These are phyloP conservation scores for Pyrenophora graminea DNA, from an alignment of 2,329 filamentous ascomycete genomes.

Conservation along the genomic window DNA sequence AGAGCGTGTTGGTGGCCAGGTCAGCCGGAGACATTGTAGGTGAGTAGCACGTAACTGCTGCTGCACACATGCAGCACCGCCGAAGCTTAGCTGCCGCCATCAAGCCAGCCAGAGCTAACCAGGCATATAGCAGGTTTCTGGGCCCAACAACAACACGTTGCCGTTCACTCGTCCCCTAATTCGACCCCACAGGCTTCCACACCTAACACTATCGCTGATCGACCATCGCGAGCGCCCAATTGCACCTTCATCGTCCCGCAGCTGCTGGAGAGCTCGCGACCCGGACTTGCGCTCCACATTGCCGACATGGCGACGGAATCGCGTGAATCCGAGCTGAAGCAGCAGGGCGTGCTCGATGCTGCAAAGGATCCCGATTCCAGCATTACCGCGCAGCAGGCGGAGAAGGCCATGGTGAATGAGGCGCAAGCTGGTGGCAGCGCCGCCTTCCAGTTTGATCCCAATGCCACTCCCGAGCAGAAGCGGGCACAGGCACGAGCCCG, in stretches of 20 bases:
- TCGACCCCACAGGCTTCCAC: not conserved
- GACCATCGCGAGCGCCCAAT: conserved; percentile 11
- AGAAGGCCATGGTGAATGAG: conserved; percentile 75
- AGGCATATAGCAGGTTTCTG: conserved; percentile 14
- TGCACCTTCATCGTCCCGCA: conserved; percentile 8
- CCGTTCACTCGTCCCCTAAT: conserved; percentile 3
- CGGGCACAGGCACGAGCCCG: conserved; percentile 72
- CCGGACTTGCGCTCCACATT: conserved; percentile 14
- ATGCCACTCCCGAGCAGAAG: conserved; percentile 84
- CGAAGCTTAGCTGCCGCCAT: conserved; percentile 14
- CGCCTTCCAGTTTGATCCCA: conserved; percentile 84
- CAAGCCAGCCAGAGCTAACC: conserved; percentile 10
- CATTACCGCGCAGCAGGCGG: conserved; percentile 70
- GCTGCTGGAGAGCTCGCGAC: conserved; percentile 4
- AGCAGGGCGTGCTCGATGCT: conserved; percentile 78
- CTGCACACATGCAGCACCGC: conserved; percentile 11
- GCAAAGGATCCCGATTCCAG: conserved; percentile 70
- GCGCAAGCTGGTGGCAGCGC: conserved; percentile 77
- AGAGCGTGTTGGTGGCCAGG: too few relatives aligned
- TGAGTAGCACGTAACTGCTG: conserved; percentile 5
- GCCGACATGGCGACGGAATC: conserved; percentile 37
- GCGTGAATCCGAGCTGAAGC: conserved; percentile 70
- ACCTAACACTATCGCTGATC: not conserved
- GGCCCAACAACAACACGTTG: conserved; percentile 1
- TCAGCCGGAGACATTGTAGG: not conserved